Conservation (phyloP, 2,329 filamentous ascomycete genomes). For the Bipolaris bicolor region DNA sequence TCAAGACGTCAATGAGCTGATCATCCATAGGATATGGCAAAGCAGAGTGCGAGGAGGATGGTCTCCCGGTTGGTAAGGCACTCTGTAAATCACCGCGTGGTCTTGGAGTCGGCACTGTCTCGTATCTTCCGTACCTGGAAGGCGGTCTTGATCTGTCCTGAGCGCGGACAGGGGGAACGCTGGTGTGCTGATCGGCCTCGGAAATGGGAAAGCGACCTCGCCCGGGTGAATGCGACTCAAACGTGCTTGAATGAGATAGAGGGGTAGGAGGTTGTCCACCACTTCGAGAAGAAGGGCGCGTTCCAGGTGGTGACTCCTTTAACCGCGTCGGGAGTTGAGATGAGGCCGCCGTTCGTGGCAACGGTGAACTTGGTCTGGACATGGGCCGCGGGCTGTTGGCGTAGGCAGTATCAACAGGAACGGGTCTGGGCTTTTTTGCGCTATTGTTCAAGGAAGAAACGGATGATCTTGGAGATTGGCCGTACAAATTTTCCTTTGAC, state of each 20-base stretch:
- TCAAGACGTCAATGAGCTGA: constrained; percentile 41
- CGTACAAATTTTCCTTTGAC: constrained; percentile 33
- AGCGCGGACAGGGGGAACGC: constrained; percentile 35
- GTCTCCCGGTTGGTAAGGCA: constrained; percentile 38
- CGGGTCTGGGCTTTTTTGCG: constrained; percentile 23
- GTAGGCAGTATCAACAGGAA: constrained; percentile 28
- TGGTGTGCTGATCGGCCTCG: constrained; percentile 40
- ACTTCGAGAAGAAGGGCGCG: constrained; percentile 39
- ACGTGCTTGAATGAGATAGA: constrained; percentile 27
- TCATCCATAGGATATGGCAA: constrained; percentile 57
- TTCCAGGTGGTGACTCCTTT: constrained; percentile 30
- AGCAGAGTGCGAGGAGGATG: constrained; percentile 26
- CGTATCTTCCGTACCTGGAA: constrained; percentile 37
- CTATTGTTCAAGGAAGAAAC: constrained; percentile 37
- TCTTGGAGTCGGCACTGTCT: constrained; percentile 37
- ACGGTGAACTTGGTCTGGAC: constrained; percentile 39
- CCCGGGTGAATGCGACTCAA: constrained; percentile 25
- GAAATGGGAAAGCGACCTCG: constrained; percentile 27
- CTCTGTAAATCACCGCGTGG: constrained; percentile 45
- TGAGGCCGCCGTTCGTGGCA: constrained; percentile 26
- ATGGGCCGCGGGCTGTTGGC: constrained; percentile 25
- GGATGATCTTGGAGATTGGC: constrained; percentile 43
- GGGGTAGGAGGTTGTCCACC: constrained; percentile 36
- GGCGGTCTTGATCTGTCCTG: constrained; percentile 35
- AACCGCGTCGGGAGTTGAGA: constrained; percentile 38